These are phyloP conservation scores for Viola odorata DNA, from an alignment of 345 rosid species.

Conservation along the genomic window DNA sequence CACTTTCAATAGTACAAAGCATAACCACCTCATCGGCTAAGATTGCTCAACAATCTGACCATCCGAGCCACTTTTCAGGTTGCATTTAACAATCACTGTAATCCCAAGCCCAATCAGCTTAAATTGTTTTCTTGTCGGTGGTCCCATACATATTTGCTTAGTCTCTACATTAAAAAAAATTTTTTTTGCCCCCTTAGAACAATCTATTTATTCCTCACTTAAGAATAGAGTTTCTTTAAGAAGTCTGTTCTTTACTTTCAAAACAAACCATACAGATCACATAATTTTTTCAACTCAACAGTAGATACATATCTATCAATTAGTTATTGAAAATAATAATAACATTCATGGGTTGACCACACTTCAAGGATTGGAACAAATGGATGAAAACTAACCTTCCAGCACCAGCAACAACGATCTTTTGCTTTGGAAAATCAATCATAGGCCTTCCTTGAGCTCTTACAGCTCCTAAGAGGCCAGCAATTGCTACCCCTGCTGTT, in stretches of 20 bases:
- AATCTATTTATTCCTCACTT: too few species aligned
- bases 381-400: constrained; percentile 56
- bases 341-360: too few species aligned
- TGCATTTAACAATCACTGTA: background rate
- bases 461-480: constrained; percentile 98
- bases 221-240: background rate
- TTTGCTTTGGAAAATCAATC: constrained; percentile 96
- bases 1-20: background rate
- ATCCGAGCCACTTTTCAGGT: background rate
- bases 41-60: background rate
- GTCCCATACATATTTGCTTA: too few species aligned
- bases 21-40: constrained; percentile 1
- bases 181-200: too few species aligned
- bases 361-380: background rate
- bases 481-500: constrained; percentile 97
- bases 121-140: background rate
- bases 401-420: constrained; percentile 98
- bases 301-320: too few species aligned
- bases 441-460: constrained; percentile 96
- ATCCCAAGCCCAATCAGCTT: background rate
- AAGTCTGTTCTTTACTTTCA: background rate
- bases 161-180: too few species aligned
- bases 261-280: background rate
- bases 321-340: too few species aligned
- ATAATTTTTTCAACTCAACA: too few species aligned